Conservation (phyloP, 1,284 basidiomycete genomes). For the Chiua sp. region DNA sequence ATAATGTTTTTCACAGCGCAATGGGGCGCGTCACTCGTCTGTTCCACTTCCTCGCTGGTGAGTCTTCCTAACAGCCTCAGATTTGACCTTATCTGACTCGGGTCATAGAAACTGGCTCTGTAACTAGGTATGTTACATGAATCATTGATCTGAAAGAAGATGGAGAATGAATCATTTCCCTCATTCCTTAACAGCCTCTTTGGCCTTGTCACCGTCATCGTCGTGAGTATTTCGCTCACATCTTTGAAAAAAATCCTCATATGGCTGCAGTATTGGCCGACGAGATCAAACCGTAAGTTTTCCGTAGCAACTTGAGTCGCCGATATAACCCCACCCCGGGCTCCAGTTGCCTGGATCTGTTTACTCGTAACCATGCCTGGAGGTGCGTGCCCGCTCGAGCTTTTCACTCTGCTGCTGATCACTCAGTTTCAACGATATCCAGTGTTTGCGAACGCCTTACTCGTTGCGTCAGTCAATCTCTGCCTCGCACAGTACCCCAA, state of each 20-base stretch:
- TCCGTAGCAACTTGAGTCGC: not conserved
- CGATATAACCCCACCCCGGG: not conserved
- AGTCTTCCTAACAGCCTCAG: conserved; percentile 4
- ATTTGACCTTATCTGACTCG: conserved; percentile 8
- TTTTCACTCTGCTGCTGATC: not conserved
- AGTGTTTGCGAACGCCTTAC: conserved; percentile 28
- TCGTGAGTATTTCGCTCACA: conserved; percentile 13
- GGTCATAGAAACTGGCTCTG: conserved; percentile 19
- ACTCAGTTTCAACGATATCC: not conserved
- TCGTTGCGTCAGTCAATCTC: conserved; percentile 20
- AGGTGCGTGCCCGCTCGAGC: conserved; percentile 9
- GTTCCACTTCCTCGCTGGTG: conserved; percentile 15
- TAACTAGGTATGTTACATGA: conserved; percentile 18
- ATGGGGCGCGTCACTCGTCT: conserved; percentile 10
- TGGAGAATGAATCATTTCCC: not conserved
- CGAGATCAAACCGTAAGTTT: conserved; percentile 17
- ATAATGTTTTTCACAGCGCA: conserved; percentile 6
- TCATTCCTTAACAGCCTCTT: conserved; percentile 13
- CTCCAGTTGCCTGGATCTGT: conserved; percentile 22
- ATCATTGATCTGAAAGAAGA: no score
- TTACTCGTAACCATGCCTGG: conserved; percentile 25
- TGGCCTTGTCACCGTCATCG: conserved; percentile 4
- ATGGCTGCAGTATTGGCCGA: conserved; percentile 24
- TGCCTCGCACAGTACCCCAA: not conserved
- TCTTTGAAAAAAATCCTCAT: not conserved